Conservation (phyloP, 2,329 filamentous ascomycete species). For the Ophiostoma himal-ulmi region DNA sequence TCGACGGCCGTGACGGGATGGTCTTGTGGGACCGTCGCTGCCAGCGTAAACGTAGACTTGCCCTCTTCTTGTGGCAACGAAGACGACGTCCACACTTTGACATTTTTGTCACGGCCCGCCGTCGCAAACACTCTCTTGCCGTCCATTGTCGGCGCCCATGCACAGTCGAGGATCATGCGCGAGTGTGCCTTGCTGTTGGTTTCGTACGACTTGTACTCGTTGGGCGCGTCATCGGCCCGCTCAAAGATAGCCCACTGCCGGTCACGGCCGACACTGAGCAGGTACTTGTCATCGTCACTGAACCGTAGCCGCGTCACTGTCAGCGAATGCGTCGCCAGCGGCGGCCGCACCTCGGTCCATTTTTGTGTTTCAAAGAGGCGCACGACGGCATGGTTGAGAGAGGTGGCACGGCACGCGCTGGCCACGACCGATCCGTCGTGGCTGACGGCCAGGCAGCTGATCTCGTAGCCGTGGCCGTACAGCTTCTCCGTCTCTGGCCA, state of each 20-base stretch:
- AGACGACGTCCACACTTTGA: conserved; percentile 60
- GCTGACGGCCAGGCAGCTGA: conserved; percentile 76
- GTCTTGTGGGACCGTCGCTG: conserved; percentile 48
- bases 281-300: conserved; percentile 59
- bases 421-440: conserved; percentile 71
- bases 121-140: conserved; percentile 63
- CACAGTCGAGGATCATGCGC: conserved; percentile 84
- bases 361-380: conserved; percentile 78
- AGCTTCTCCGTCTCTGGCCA: conserved; percentile 97
- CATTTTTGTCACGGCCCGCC: conserved; percentile 79
- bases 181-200: conserved; percentile 79
- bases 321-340: conserved; percentile 76
- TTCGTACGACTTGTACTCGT: conserved; percentile 52
- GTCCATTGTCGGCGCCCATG: conserved; percentile 61
- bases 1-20: conserved; percentile 66
- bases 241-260: conserved; percentile 84
- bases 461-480: conserved; percentile 96
- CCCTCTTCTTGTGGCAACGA: conserved; percentile 22
- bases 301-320: conserved; percentile 82
- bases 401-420: conserved; percentile 88
- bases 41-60: conserved; percentile 44
- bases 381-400: conserved; percentile 89
- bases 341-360: conserved; percentile 83
- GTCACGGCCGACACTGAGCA: conserved; percentile 83
- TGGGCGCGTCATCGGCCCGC: conserved; percentile 36